Evolutionary conservation across 2,329 filamentous ascomycete species (phyloP), one percentile per base, ranked within the genome.

Genomic region (Cytospora piceae): DNA sequence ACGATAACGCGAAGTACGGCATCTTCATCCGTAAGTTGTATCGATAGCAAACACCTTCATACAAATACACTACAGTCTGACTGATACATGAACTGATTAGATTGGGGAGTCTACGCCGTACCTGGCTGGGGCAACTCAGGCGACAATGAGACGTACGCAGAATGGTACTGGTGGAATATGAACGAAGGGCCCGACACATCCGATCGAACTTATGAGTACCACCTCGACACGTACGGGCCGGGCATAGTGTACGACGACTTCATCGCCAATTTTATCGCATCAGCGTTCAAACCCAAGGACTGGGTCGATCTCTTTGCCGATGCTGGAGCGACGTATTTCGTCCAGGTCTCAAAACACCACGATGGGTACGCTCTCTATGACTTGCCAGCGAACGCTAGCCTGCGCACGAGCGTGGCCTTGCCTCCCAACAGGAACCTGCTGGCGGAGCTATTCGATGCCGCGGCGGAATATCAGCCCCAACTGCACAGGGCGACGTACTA

Each of bases 41-140:
- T 49, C 12, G 9, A 14, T 14, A 22, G 2, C 15, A 14, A 2
- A 46, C 42, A 12, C 9, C 1, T 22, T 22, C n/a, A 22, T 1
- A 49, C 1, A 8, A 24, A 24, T 3, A 11, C 9, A 22, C n/a
- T 2, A 8, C 24, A 22, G 9, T 1, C n/a, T 24, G 46, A 49
- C n/a, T 49, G 46, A 22, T 14, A 8, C 1, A 14, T 4, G n/a
- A 3, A 24, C n/a, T 49, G 2, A 22, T 22, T 5, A 49, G 46
- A 87, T 67, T 87, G 85, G 83, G 85, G 85, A 0, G 75, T 80
- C 0, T 87, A 86, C 68, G 74, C 82, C 0, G 84, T 87, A 0
- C 81, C 85, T 0, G 84, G 80, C 4, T 87, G 84, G 83, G 85
- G 85, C 4, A 79, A 80, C 68, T 75, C 75, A 5, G 73, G 74